Conservation (phyloP, 371 early-diverging fungal species). For the Lichtheimia ramosa region DNA sequence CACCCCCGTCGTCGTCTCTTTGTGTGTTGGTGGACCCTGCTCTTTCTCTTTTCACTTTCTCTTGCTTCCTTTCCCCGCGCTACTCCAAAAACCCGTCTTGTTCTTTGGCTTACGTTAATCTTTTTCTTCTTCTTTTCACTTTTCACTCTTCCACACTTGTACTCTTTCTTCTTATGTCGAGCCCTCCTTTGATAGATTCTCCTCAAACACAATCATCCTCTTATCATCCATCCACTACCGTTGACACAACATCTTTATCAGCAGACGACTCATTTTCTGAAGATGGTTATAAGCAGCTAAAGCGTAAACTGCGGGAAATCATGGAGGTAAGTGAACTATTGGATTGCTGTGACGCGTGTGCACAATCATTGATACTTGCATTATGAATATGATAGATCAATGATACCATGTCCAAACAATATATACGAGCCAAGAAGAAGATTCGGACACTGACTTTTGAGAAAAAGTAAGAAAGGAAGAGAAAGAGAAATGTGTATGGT, state of each 20-base stretch:
- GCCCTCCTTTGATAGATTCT: not conserved
- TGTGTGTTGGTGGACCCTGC: not conserved
- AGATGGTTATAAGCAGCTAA: constrained; percentile 53
- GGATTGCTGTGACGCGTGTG: not conserved
- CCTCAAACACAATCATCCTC: not conserved
- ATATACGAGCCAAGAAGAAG: constrained; percentile 44
- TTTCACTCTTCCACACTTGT: not conserved
- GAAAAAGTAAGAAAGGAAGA: constrained; percentile 39
- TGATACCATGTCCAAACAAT: constrained; percentile 44
- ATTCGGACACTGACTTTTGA: constrained; percentile 52
- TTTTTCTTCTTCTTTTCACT: not conserved
- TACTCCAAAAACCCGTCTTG: constrained; percentile 3
- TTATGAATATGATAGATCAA: constrained; percentile 37
- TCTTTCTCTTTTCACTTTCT: not conserved
- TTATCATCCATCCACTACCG: too few species aligned
- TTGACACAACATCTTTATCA: not conserved
- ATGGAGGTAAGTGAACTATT: constrained; percentile 35
- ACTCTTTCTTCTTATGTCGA: not conserved
- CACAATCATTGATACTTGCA: not conserved
- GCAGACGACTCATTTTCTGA: constrained; percentile 24
- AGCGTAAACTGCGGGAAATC: constrained; percentile 55
- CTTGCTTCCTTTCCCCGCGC: not conserved
- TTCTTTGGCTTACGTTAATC: constrained; percentile 2
- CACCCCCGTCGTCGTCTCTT: too few species aligned
- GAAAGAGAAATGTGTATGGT: not conserved